Evolutionary conservation across 768 basidiomycete species (phyloP), one percentile per base, ranked within the genome.

Genomic region (Inosperma sp.): DNA sequence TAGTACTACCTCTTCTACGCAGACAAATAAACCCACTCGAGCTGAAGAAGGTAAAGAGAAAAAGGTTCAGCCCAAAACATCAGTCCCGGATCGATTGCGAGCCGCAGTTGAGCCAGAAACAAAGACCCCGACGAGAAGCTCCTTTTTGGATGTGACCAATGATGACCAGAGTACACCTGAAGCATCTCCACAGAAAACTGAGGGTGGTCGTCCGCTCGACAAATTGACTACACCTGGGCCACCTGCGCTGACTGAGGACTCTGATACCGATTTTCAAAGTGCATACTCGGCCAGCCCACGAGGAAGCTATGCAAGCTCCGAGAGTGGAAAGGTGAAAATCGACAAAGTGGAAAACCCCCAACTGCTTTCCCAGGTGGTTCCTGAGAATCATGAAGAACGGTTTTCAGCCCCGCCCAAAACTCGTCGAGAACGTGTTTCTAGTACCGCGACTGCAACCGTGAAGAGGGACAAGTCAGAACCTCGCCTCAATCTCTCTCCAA

Each of bases 231-330:
- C n/a, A n/a, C n/a, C n/a, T n/a, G n/a, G n/a, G n/a, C 36, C 34
- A 48, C 33, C 31, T 10, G 34, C 37, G 8, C 31, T 30, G n/a
- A 51, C 84, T 7, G 86, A 88, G 52, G 87, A 88, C 57, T 88
- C 86, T 17, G 87, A 89, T 59, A 85, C 84, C 22, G 89, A 92
- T 60, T 92, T 91, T 65, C 88, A 90, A 68, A 91, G 88, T 56
- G 89, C 89, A 27, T 89, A 86, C 65, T 89, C 87, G 4, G 69
- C 79, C 3, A 88, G 86, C 60, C 86, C 87, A 10, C 79, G 85
- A 1, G 78, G 71, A 37, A 87, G 84, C 61, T 82, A 80, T 56
- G 78, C 74, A 34, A 79, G 78, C 60, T 73, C 76, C 29, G 72
- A 75, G 13, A 59, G 59, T 35, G 59, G 40, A 10, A 13, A n/a